Evolutionary conservation across 2,329 filamentous ascomycete species (phyloP).

Genomic region (Cladosporium sp.): DNA sequence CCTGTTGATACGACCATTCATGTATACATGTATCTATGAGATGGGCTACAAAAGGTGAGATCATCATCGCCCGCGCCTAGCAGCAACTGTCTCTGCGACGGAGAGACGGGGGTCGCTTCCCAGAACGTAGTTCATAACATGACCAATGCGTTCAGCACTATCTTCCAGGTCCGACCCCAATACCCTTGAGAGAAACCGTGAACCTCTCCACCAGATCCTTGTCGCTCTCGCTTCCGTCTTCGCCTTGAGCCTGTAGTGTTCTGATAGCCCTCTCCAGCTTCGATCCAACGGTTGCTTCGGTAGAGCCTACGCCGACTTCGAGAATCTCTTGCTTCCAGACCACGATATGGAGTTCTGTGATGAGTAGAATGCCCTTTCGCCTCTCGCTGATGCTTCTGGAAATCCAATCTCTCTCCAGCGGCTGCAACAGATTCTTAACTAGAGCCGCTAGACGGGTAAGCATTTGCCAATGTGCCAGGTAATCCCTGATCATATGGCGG

Average conservation of each 20-base stretch:
- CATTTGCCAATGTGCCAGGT: constrained; percentile 1
- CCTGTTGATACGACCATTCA: not conserved
- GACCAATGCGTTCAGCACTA: not conserved
- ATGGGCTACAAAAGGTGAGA: not conserved
- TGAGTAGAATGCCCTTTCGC: not conserved
- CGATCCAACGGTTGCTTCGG: not conserved
- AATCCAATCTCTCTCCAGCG: constrained; percentile 7
- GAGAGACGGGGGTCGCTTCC: not conserved
- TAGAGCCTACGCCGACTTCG: not conserved
- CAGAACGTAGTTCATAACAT: not conserved
- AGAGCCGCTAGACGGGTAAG: not conserved
- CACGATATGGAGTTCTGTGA: not conserved
- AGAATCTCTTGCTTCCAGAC: constrained; percentile 7
- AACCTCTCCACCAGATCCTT: not conserved
- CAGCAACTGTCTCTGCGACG: not conserved
- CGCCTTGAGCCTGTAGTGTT: not conserved
- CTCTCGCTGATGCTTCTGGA: not conserved
- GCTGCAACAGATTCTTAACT: constrained; percentile 1
- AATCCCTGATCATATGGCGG: not conserved
- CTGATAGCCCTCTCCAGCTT: not conserved
- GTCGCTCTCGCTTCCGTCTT: not conserved
- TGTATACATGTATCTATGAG: not conserved
- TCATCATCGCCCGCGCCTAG: not conserved
- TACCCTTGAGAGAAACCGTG: not conserved
- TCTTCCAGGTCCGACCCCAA: not conserved